These are phyloP conservation scores for Mycosphaerella sp. DNA, from an alignment of 2,329 filamentous ascomycete species.

Conservation along the genomic window DNA sequence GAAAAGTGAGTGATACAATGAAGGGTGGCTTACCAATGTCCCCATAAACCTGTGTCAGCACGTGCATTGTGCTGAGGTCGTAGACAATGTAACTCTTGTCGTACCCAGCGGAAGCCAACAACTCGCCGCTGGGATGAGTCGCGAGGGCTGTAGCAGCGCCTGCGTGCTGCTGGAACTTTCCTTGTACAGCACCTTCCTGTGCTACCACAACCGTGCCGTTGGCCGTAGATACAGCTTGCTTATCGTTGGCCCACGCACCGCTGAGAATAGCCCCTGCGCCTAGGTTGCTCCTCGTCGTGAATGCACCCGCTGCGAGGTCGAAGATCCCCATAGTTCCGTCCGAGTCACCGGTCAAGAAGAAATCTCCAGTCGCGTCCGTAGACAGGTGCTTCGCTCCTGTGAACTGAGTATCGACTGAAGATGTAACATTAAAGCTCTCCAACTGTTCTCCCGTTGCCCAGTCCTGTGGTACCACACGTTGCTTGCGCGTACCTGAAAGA, in stretches of 20 bases:
- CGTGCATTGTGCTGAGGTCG: constrained; percentile 62
- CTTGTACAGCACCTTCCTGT: constrained; percentile 61
- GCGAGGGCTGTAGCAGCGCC: constrained; percentile 72
- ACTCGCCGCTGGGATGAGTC: constrained; percentile 72
- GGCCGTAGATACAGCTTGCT: constrained; percentile 65
- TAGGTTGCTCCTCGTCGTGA: constrained; percentile 60
- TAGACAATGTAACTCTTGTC: constrained; percentile 94
- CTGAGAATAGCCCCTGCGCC: constrained; percentile 63
- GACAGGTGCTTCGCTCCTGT: constrained; percentile 54
- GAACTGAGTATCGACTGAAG: constrained; percentile 53
- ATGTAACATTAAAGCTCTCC: constrained; percentile 50
- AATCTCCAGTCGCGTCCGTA: constrained; percentile 54
- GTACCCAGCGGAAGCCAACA: constrained; percentile 78
- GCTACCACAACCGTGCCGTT: constrained; percentile 77
- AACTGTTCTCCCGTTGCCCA: constrained; percentile 77
- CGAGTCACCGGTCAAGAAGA: constrained; percentile 68
- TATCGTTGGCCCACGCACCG: constrained; percentile 59
- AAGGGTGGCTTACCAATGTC: constrained; percentile 62
- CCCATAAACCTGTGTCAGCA: constrained; percentile 71
- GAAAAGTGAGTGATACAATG: background rate
- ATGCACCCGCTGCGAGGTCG: constrained; percentile 68
- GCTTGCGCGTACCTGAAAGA: constrained; percentile 84
- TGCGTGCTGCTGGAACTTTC: constrained; percentile 72
- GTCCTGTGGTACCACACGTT: constrained; percentile 74
- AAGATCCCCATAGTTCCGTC: constrained; percentile 72